phyloP scores from a whole-genome alignment of 2,329 filamentous ascomycete species.

The Verticillium nubilum region DNA sequence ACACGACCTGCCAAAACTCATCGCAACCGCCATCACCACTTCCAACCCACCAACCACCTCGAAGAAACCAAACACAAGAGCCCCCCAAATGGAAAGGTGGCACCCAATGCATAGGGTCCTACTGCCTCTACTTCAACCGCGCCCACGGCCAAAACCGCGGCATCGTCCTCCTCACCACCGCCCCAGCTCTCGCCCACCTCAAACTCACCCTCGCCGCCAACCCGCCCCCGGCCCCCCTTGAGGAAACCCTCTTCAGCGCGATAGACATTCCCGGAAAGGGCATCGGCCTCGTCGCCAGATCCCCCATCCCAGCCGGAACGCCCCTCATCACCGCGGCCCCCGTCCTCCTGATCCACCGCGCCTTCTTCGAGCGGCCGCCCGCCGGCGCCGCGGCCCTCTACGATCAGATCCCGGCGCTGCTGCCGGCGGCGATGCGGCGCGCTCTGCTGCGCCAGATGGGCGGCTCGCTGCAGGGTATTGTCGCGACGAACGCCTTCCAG shows the following conservation, averaged over 20 bases:
- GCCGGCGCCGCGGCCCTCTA: not conserved
- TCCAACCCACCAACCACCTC: not conserved
- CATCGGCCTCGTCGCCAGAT: slow-evolving; percentile 18
- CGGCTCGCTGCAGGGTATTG: not conserved
- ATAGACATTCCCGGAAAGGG: slow-evolving; percentile 17
- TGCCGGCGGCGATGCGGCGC: slow-evolving; percentile 4
- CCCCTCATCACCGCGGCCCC: slow-evolving; percentile 8
- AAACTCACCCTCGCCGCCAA: not conserved
- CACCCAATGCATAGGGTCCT: slow-evolving; percentile 5
- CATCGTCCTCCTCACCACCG: slow-evolving; percentile 31
- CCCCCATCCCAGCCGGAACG: slow-evolving; percentile 14
- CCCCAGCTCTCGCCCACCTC: slow-evolving; percentile 9
- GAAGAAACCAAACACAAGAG: not conserved
- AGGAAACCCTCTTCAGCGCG: slow-evolving; percentile 11
- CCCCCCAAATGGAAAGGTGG: slow-evolving; percentile 8
- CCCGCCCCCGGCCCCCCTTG: slow-evolving; percentile 1
- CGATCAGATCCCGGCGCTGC: not conserved
- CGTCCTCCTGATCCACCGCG: slow-evolving; percentile 11
- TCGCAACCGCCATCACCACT: not conserved
- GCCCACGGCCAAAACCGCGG: slow-evolving; percentile 29
- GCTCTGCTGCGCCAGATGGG: slow-evolving; percentile 7
- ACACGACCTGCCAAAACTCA: not conserved
- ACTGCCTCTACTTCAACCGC: slow-evolving; percentile 29
- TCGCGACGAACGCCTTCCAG: slow-evolving; percentile 13
- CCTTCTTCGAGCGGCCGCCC: slow-evolving; percentile 9